A percentile compares a stretch with the other conserved stretches of the same genome.
Conservation (phyloP, 2,329 filamentous ascomycete genomes). For the Talaromyces rugulosus region DNA sequence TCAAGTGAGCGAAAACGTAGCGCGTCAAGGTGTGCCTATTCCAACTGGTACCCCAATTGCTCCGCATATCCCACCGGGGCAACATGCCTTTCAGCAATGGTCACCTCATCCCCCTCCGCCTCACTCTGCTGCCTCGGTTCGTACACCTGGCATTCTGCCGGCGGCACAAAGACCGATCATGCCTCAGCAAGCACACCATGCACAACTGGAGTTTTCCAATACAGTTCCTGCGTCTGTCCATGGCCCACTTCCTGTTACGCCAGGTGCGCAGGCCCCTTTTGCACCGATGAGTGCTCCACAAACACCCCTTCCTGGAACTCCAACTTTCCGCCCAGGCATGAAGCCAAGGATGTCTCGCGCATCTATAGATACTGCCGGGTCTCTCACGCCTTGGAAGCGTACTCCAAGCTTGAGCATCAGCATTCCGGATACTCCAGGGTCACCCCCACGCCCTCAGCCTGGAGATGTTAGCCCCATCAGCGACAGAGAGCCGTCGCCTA, state of each 20-base stretch:
- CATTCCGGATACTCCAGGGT: slow-evolving; percentile 31
- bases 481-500: slow-evolving; percentile 36
- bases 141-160: slow-evolving; percentile 17
- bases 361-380: slow-evolving; percentile 37
- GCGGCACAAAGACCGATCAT: slow-evolving; percentile 3
- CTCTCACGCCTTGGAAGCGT: slow-evolving; percentile 42
- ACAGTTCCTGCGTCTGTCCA: slow-evolving; percentile 16
- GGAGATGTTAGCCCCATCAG: slow-evolving; percentile 46
- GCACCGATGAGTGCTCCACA: slow-evolving; percentile 21
- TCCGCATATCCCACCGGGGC: slow-evolving; percentile 20
- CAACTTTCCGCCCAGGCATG: slow-evolving; percentile 22
- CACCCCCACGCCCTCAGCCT: slow-evolving; percentile 36
- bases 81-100: slow-evolving; percentile 36
- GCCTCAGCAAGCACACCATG: slow-evolving; percentile 10
- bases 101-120: slow-evolving; percentile 24
- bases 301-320: slow-evolving; percentile 25
- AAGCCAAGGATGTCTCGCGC: slow-evolving; percentile 26
- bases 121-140: neutral
- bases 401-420: slow-evolving; percentile 29
- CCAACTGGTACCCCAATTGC: slow-evolving; percentile 14
- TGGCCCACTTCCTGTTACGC: slow-evolving; percentile 24
- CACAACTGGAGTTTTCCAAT: slow-evolving; percentile 17
- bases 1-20: slow-evolving; percentile 14
- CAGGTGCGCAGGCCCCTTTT: slow-evolving; percentile 23
- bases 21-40: slow-evolving; percentile 15